Conservation (phyloP, 2,329 filamentous ascomycete species). For the Talaromyces islandicus region DNA sequence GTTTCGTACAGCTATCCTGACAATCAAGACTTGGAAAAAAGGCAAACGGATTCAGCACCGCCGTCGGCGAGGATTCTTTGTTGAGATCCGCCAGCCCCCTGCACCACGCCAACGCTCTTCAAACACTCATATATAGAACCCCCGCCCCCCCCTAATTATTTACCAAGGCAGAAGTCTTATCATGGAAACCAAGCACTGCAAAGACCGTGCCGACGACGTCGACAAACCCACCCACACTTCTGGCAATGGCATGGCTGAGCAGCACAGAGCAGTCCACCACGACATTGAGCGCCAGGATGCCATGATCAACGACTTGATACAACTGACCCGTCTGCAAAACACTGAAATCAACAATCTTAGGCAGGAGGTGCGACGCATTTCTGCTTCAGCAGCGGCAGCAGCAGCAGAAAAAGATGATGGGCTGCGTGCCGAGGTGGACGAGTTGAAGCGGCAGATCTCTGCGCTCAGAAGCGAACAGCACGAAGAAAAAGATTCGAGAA, state of each 20-base stretch:
- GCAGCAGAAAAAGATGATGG: neutral
- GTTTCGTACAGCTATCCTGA: neutral
- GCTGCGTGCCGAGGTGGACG: neutral
- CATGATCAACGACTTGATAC: slow-evolving; percentile 7
- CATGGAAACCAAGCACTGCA: neutral
- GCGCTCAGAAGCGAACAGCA: neutral
- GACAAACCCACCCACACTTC: neutral
- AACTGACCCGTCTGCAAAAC: slow-evolving; percentile 5
- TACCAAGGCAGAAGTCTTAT: neutral
- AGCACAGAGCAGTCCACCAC: neutral
- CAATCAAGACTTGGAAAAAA: neutral
- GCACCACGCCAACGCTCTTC: neutral
- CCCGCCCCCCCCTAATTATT: too few relatives aligned
- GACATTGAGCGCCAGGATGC: slow-evolving; percentile 4
- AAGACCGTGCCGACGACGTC: neutral
- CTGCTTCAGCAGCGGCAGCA: neutral
- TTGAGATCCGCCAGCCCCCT: neutral
- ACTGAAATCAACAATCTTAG: slow-evolving; percentile 5
- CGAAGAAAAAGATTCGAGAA: neutral
- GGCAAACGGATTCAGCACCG: neutral
- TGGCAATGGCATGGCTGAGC: neutral
- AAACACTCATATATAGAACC: neutral
- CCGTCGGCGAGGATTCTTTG: neutral
- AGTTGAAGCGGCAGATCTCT: neutral
- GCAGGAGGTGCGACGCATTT: neutral